Conservation (phyloP, 2,329 filamentous ascomycete genomes). For the Pseudocercospora cruenta region DNA sequence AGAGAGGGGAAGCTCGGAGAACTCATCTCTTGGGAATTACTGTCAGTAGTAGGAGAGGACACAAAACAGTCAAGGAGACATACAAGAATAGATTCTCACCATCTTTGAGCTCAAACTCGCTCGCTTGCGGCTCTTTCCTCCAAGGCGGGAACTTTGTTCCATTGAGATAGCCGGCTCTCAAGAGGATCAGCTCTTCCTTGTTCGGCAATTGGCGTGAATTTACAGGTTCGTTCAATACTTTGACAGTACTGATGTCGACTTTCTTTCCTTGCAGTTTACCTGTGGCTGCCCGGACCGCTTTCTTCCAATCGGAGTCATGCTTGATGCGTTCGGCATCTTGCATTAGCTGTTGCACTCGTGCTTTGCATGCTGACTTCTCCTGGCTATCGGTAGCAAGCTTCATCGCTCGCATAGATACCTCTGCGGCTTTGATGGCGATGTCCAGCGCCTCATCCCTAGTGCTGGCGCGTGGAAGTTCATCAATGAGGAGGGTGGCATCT, state of each 20-base stretch:
- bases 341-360: slow-evolving; percentile 71
- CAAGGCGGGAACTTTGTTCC: slow-evolving; percentile 85
- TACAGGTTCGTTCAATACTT: slow-evolving; percentile 54
- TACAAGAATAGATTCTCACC: slow-evolving; percentile 66
- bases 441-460: slow-evolving; percentile 65
- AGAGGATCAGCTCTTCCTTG: slow-evolving; percentile 74
- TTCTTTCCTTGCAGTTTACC: not conserved
- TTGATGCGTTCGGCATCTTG: slow-evolving; percentile 78
- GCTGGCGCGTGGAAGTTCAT: slow-evolving; percentile 28
- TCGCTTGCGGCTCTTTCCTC: slow-evolving; percentile 63
- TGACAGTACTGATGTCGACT: slow-evolving; percentile 31
- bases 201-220: slow-evolving; percentile 67
- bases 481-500: slow-evolving; percentile 28
- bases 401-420: slow-evolving; percentile 79
- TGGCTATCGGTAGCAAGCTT: slow-evolving; percentile 61
- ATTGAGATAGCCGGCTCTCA: slow-evolving; percentile 78
- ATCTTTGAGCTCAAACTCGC: slow-evolving; percentile 63
- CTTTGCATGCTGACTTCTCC: slow-evolving; percentile 68
- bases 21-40: slow-evolving; percentile 57
- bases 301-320: slow-evolving; percentile 35
- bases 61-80: slow-evolving; percentile 36
- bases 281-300: slow-evolving; percentile 11
- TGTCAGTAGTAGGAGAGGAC: slow-evolving; percentile 22
- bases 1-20: slow-evolving; percentile 72
- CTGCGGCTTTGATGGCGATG: slow-evolving; percentile 75